Percentiles rank a stretch among this genome's conserved stretches.
These are phyloP conservation scores for Fomes fomentarius DNA, from an alignment of 1,284 basidiomycete genomes.

Conservation along the genomic window DNA sequence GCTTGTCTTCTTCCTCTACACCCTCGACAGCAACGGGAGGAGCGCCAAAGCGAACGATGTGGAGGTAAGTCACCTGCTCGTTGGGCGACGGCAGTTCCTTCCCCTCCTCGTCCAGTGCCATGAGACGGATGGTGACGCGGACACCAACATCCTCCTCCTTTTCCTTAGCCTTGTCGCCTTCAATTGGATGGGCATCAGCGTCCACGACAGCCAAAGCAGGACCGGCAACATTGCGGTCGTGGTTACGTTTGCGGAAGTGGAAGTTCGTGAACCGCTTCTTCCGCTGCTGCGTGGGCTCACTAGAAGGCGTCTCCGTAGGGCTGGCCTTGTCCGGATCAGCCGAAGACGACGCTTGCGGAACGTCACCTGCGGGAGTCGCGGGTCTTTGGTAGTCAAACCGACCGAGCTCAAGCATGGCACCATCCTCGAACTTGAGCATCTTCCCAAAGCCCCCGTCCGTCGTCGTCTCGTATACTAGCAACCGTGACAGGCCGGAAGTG, in stretches of 20 bases:
- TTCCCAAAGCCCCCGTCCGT: constrained; percentile 83
- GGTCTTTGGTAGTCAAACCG: constrained; percentile 53
- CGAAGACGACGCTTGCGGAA: constrained; percentile 10
- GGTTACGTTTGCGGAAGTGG: constrained; percentile 58
- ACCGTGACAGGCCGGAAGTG: constrained; percentile 48
- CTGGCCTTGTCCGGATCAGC: constrained; percentile 27
- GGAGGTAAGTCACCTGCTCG: constrained; percentile 85
- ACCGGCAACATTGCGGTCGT: constrained; percentile 58
- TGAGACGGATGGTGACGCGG: constrained; percentile 73
- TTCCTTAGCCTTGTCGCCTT: constrained; percentile 43
- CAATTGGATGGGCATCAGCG: constrained; percentile 43
- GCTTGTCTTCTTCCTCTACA: constrained; percentile 41
- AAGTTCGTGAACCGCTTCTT: constrained; percentile 67
- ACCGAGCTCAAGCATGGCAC: constrained; percentile 73
- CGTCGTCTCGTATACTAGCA: constrained; percentile 73
- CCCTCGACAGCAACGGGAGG: constrained; percentile 32
- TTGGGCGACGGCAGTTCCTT: constrained; percentile 67
- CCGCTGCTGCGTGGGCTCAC: constrained; percentile 25
- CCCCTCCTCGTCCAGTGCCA: constrained; percentile 76
- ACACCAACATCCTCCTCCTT: constrained; percentile 67
- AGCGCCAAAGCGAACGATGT: constrained; percentile 74
- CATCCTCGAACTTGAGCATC: constrained; percentile 71
- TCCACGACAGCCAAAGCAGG: constrained; percentile 80
- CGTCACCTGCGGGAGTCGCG: constrained; percentile 2
- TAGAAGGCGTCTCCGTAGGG: constrained; percentile 23